Base-by-base conservation (phyloP, 306 rosid species). In the Cicer arietinum region DNA sequence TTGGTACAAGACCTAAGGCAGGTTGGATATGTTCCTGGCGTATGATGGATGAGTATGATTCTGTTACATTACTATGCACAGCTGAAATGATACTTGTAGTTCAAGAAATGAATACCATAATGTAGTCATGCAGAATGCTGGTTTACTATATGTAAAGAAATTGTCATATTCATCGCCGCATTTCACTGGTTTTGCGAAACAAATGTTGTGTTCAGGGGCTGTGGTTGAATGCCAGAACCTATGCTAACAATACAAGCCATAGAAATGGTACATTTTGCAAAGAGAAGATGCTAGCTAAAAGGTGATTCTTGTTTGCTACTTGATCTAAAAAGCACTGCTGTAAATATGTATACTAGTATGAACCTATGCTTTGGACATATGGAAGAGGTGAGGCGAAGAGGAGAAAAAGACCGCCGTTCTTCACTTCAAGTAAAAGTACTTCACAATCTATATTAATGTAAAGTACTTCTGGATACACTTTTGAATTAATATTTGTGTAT, bases 271-370 rank as follows among this genome's bases (percentile, higher is more conserved):
- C 16, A 9, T 35, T 62, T 69, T 74, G 79, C 69, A 6, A 25
- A 51, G 60, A 69, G 78, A 70, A 54, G 41, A 20, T 42, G 18
- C 52, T 52, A 3, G 35, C 44, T 6, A 40, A 71, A 41, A 66
- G 5, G 35, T 45, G 66, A 9, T 52, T 63, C 40, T 57, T 76
- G 48, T 64, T 2, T 45, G 35, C 62, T 45, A 45, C 67, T 42
- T 72, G 6, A 54, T 66, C 42, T 68, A 39, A 25, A 59, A 52
- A 67, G 48, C 48, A 18, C 46, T 11, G 51, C 47, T 56, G 66
- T 52, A 62, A 45, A 74, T 43, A 37, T 78, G 63, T 53, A 73
- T 73, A 60, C 58, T 45, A 48, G 53, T n/a, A n/a, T n/a, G n/a
- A n/a, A n/a, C n/a, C n/a, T n/a, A n/a, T n/a, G n/a, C n/a, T n/a